phyloP scores from a whole-genome alignment of 495 filamentous ascomycete species.

The Terfezia boudieri region DNA sequence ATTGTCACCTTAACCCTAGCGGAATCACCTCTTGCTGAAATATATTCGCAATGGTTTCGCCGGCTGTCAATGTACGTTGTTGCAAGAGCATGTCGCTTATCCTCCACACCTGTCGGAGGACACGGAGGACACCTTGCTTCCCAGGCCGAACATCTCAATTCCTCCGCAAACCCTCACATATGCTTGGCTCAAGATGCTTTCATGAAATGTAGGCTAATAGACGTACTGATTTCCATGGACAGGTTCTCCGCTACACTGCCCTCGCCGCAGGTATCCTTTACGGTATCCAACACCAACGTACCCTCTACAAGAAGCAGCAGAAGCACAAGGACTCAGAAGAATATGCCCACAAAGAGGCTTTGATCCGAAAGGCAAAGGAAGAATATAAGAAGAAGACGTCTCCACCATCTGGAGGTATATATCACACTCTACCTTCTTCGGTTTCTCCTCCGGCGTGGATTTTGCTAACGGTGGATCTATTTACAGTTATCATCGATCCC shows the following conservation, averaged over 20 bases:
- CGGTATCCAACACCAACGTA: constrained; percentile 73
- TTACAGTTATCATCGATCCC: constrained; percentile 59
- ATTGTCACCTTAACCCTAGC: not conserved
- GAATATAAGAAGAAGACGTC: constrained; percentile 61
- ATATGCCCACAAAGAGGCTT: constrained; percentile 61
- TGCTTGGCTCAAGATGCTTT: not conserved
- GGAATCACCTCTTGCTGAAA: not conserved
- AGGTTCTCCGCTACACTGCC: constrained; percentile 92
- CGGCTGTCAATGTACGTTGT: constrained; percentile 3
- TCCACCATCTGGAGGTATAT: constrained; percentile 35
- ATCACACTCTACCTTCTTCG: not conserved
- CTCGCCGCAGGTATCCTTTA: constrained; percentile 74
- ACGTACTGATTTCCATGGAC: not conserved
- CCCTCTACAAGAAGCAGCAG: constrained; percentile 43
- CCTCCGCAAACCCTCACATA: constrained; percentile 3
- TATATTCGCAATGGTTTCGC: not conserved
- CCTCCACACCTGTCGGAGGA: constrained; percentile 5
- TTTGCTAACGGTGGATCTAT: not conserved
- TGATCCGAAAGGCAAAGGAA: constrained; percentile 79
- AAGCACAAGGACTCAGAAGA: constrained; percentile 45
- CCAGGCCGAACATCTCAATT: constrained; percentile 1
- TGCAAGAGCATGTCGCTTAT: constrained; percentile 18
- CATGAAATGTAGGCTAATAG: not conserved
- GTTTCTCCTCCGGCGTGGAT: not conserved
- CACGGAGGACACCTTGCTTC: constrained; percentile 5